Evolutionary conservation across 495 filamentous ascomycete genomes (phyloP).

Genomic region (Penicillium robsamsonii): DNA sequence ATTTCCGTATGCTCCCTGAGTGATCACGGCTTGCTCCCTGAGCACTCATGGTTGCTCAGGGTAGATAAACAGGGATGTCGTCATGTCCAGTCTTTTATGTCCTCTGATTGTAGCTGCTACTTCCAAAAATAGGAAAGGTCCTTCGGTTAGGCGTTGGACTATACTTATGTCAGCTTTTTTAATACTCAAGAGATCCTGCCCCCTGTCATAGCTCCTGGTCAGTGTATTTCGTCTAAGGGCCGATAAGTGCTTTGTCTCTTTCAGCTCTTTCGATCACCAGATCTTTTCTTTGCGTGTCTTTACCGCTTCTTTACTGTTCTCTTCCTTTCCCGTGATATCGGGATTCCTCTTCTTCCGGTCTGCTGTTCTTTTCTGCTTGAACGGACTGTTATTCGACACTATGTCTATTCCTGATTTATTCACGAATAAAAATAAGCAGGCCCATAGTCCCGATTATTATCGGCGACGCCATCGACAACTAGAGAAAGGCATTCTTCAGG

Average conservation of each 20-base stretch:
- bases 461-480: conserved; percentile 12
- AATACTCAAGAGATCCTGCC: conserved; percentile 12
- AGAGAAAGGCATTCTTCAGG: conserved; percentile 15
- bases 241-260: background rate
- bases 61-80: conserved; percentile 9
- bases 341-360: background rate
- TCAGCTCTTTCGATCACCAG: background rate
- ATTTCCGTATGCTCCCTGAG: conserved; percentile 6
- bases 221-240: background rate
- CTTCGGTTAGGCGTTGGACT: background rate
- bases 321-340: background rate
- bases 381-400: no score
- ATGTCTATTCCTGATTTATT: no score
- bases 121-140: conserved; percentile 8
- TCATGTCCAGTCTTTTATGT: conserved; percentile 4
- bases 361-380: no score
- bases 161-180: background rate
- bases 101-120: conserved; percentile 6
- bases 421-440: no score
- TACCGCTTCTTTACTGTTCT: conserved; percentile 2
- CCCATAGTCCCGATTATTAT: conserved; percentile 10
- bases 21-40: conserved; percentile 5
- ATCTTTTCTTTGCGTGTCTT: background rate
- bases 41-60: conserved; percentile 12
- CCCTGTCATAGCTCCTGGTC: conserved; percentile 3